Evolutionary conservation across 805 yeast species (phyloP), one percentile per base, ranked within the genome.

Genomic region (Nakazawaea molendinolei): DNA sequence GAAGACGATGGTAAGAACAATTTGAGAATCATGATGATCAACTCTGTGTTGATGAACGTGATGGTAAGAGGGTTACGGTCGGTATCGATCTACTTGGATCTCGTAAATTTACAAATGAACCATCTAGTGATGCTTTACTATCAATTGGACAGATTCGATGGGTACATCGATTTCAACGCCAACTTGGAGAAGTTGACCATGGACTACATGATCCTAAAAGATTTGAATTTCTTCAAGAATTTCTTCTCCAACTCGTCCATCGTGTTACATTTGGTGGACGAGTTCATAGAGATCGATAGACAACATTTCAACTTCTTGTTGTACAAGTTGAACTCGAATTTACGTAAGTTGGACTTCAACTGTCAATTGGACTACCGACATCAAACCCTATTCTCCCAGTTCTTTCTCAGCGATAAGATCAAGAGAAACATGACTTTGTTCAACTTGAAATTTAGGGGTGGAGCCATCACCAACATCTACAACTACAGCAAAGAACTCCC

Each of bases 181-280:
- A 36, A 36, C 23, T 21, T 36, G 9, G 10, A 14, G 8, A 36
- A 36, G 15, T 23, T 36, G 14, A 31, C 20, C n/a, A 26, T 36
- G 12, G 39, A 36, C 17, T 36, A 19, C 16, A 17, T 36, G 22
- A 20, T 31, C 8, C 26, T 36, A 23, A 31, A 31, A 27, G 39
- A 36, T 25, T 31, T 31, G 32, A 31, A 31, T 23, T 31, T 36
- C 23, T 31, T 31, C 32, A 36, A 36, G 13, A 30, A 36, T 16
- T 36, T 36, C 18, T 31, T 36, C 17, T 31, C 34, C 5, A 36
- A 36, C 14, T 31, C 35, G 4, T 36, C 39, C 8, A 31, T 36
- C 7, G 29, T 36, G 5, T 15, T 27, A 2, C 31, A 31, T 13
- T 22, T 36, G 23, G n/a, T 31, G 12, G 39, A 36, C 21, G 39